Evolutionary conservation across 23 red algal species (phyloP).

Genomic region (Agarophyton chilense): DNA sequence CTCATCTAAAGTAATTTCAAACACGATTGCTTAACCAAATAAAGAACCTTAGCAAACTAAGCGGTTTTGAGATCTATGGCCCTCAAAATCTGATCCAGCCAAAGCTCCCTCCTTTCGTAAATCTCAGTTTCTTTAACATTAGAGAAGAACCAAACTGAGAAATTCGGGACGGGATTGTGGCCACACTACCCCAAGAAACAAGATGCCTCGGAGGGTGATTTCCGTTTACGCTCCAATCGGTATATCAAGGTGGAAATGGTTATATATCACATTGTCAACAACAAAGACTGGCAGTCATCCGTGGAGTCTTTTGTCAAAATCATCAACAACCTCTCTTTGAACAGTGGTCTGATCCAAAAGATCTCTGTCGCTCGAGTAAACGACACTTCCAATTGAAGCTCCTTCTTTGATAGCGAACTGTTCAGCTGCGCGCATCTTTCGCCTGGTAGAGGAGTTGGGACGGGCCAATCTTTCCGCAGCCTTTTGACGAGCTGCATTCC

Average conservation of each 20-base stretch:
- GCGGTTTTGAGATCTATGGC: background rate
- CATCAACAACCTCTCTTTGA: conserved; percentile 59
- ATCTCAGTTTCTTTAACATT: background rate
- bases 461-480: conserved; percentile 9
- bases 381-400: conserved; percentile 45
- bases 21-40: background rate
- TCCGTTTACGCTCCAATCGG: background rate
- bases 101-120: background rate
- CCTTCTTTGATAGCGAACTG: conserved; percentile 30
- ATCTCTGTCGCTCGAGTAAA: conserved; percentile 79
- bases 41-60: background rate
- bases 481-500: conserved; percentile 40
- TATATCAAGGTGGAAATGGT: background rate
- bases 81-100: background rate
- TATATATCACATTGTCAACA: background rate
- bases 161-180: too few relatives aligned
- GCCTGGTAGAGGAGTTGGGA: background rate
- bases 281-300: conserved; percentile 20
- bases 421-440: conserved; percentile 64
- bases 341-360: conserved; percentile 58
- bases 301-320: conserved; percentile 76
- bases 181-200: too few relatives aligned
- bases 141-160: background rate
- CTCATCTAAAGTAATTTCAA: background rate
- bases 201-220: too few relatives aligned